Percentiles rank a stretch among this genome's conserved stretches.
phyloP scores from a whole-genome alignment of 2,329 filamentous ascomycete species.

The Pseudocercospora eumusae region DNA sequence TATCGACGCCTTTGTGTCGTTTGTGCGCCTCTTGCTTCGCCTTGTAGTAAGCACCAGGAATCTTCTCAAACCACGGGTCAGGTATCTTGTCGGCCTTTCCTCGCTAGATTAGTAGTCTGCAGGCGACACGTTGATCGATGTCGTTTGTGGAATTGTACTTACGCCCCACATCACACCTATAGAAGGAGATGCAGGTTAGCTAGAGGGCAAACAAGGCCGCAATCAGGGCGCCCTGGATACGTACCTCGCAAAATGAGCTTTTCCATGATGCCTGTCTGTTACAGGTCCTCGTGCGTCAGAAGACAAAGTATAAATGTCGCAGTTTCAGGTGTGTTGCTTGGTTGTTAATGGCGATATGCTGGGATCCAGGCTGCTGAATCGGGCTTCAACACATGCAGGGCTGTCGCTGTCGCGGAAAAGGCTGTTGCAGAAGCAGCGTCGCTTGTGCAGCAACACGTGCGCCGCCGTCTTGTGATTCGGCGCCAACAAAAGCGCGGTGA shows the following conservation, averaged over 20 bases:
- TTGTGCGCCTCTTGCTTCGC: conserved; percentile 30
- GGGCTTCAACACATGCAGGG: conserved; percentile 18
- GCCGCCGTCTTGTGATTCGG: background rate
- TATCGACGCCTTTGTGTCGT: conserved; percentile 18
- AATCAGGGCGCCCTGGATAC: conserved; percentile 10
- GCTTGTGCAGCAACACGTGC: background rate
- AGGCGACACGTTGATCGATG: conserved; percentile 4
- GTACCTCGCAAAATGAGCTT: conserved; percentile 33
- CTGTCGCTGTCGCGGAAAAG: conserved; percentile 12
- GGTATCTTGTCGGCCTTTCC: conserved; percentile 41
- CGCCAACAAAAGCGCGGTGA: background rate
- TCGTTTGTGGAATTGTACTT: conserved; percentile 16
- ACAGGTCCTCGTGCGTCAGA: conserved; percentile 10
- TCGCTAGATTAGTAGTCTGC: background rate
- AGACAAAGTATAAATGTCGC: conserved; percentile 6
- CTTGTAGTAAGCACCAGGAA: conserved; percentile 42
- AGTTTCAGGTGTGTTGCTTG: conserved; percentile 8
- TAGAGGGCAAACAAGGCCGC: conserved; percentile 15
- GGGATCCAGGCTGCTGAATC: conserved; percentile 15
- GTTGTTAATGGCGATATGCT: conserved; percentile 2
- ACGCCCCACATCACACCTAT: conserved; percentile 32
- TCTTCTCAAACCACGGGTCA: conserved; percentile 42
- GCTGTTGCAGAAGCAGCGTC: background rate
- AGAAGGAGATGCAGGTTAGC: conserved; percentile 17
- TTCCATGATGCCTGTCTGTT: conserved; percentile 24